Percentiles rank a stretch among this genome's conserved stretches.
Conservation (phyloP, 768 basidiomycete genomes). For the Hirschioporus abietinus region DNA sequence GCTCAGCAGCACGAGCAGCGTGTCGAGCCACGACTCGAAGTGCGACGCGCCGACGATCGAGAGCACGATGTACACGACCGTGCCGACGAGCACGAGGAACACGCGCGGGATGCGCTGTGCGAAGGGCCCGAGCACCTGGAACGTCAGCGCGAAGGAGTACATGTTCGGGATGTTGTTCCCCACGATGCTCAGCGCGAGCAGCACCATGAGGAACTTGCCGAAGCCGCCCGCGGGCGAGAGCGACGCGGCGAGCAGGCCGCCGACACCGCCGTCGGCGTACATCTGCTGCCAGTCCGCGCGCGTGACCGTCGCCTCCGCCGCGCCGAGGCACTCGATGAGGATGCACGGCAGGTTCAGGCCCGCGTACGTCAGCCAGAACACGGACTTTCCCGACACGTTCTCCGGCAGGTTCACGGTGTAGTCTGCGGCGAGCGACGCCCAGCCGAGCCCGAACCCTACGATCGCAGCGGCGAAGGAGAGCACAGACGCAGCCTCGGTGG, state of each 20-base stretch:
- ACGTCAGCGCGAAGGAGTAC: constrained; percentile 41
- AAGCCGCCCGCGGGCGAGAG: constrained; percentile 34
- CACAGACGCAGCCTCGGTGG: constrained; percentile 28
- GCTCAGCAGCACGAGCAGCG: constrained; percentile 31
- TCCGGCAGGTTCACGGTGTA: constrained; percentile 40
- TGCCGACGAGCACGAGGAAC: constrained; percentile 32
- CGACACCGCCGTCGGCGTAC: constrained; percentile 33
- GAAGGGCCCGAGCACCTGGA: constrained; percentile 36
- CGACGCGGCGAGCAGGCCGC: constrained; percentile 39
- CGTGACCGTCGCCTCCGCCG: constrained; percentile 35
- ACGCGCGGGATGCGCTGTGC: constrained; percentile 38
- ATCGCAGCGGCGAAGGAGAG: constrained; percentile 33
- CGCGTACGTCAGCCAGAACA: constrained; percentile 35
- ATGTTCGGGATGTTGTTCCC: constrained; percentile 47
- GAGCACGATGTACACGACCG: constrained; percentile 40
- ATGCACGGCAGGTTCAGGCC: constrained; percentile 27
- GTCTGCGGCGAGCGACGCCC: constrained; percentile 33
- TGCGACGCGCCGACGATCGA: constrained; percentile 41
- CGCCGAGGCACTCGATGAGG: constrained; percentile 42
- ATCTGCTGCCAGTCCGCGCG: constrained; percentile 31
- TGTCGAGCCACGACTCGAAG: constrained; percentile 39
- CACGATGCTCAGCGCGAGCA: constrained; percentile 39
- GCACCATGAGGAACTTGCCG: constrained; percentile 41
- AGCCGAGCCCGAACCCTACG: constrained; percentile 34
- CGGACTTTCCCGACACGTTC: constrained; percentile 27